Conservation (phyloP, 305 asterid species). For the Fraxinus paxiana region DNA sequence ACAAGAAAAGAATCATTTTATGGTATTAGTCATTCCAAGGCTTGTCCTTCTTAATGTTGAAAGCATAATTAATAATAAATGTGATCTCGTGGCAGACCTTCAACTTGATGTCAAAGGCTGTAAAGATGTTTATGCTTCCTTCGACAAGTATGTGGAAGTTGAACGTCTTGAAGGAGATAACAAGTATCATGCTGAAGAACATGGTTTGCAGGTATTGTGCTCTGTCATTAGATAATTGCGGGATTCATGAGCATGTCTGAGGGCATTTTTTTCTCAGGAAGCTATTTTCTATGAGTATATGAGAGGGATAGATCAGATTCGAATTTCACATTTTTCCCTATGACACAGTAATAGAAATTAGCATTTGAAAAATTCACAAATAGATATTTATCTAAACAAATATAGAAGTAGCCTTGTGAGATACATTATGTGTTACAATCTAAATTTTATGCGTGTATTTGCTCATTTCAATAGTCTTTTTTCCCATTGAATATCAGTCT, state of each 20-base stretch:
- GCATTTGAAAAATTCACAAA: neutral
- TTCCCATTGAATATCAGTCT: conserved; percentile 11
- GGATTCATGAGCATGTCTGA: neutral
- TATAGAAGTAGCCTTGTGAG: neutral
- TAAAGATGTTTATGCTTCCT: conserved; percentile 84
- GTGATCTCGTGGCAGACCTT: conserved; percentile 62
- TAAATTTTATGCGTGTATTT: conserved; percentile 7
- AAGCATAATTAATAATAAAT: conserved; percentile 14
- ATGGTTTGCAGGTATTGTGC: conserved; percentile 77
- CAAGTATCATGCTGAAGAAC: conserved; percentile 83
- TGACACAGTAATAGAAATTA: neutral
- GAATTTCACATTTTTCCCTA: neutral
- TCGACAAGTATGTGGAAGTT: conserved; percentile 93
- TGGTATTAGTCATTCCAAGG: conserved; percentile 43
- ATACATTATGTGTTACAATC: neutral
- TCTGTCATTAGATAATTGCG: conserved; percentile 11
- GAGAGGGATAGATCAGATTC: neutral
- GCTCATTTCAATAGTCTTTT: conserved; percentile 2
- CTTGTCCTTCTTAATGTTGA: neutral
- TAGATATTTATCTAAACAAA: neutral
- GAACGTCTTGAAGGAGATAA: conserved; percentile 92
- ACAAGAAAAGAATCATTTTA: conserved; percentile 93
- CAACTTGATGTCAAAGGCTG: conserved; percentile 97
- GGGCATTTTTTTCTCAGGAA: conserved; percentile 4
- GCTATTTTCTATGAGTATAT: neutral